Evolutionary conservation across 192 early-diverging fungal genomes (phyloP).

Genomic region (Kickxella alabastrina): DNA sequence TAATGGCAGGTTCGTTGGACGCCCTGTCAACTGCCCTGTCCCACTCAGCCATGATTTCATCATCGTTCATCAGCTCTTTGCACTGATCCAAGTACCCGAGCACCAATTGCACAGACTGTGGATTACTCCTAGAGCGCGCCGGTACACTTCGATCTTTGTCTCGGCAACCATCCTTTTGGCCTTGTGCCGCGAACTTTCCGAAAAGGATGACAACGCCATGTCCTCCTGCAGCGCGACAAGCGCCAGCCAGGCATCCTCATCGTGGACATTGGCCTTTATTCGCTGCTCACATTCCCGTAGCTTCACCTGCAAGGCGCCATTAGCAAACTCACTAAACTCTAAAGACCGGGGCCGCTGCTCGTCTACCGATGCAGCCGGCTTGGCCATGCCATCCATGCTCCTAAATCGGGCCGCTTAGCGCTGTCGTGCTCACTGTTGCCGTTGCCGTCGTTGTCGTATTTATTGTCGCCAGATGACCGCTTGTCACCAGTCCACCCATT

Average conservation of each 20-base stretch:
- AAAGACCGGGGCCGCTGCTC: too few relatives aligned
- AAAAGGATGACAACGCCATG: conserved; percentile 10
- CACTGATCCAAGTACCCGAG: conserved; percentile 25
- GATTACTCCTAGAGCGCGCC: conserved; percentile 13
- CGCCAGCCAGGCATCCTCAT: conserved; percentile 22
- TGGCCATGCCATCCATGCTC: conserved; percentile 27
- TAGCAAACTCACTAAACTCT: background rate
- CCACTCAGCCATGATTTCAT: conserved; percentile 19
- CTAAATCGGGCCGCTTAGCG: conserved; percentile 16
- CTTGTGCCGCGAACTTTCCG: background rate
- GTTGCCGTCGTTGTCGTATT: conserved; percentile 17
- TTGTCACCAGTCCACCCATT: background rate
- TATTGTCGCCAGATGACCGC: background rate
- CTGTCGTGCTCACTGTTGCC: background rate
- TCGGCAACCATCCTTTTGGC: conserved; percentile 12
- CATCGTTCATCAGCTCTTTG: conserved; percentile 11
- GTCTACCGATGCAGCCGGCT: background rate
- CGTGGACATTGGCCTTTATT: conserved; percentile 8
- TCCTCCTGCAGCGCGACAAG: conserved; percentile 15
- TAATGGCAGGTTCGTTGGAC: conserved; percentile 3
- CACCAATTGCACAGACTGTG: conserved; percentile 4
- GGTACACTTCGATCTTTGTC: conserved; percentile 22
- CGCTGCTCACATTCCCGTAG: conserved; percentile 8
- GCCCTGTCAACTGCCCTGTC: background rate
- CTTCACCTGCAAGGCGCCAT: background rate